phyloP scores from a whole-genome alignment of 1,284 basidiomycete genomes.

The Mycosarcoma mackinlayi region DNA sequence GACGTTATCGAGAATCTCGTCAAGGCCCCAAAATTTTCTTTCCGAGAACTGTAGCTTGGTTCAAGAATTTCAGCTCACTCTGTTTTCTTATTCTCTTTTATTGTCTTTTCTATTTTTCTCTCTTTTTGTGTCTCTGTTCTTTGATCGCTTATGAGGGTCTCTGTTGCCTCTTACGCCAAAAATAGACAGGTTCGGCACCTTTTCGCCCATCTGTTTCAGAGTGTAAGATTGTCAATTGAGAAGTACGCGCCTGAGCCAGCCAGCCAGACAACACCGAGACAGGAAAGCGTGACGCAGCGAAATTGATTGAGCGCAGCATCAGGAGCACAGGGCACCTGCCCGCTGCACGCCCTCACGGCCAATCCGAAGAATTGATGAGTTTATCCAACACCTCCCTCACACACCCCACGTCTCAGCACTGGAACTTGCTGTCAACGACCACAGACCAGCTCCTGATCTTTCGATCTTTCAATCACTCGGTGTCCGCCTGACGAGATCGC shows the following conservation, averaged over 20 bases:
- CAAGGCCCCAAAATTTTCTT: conserved; percentile 21
- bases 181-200: background rate
- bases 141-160: background rate
- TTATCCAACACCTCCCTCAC: conserved; percentile 9
- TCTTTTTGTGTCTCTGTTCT: background rate
- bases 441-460: too few species aligned
- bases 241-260: conserved; percentile 23
- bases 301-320: conserved; percentile 1
- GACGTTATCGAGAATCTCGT: background rate
- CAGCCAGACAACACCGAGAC: conserved; percentile 19
- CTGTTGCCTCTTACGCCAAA: too few species aligned
- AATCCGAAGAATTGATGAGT: conserved; percentile 19
- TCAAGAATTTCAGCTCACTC: background rate
- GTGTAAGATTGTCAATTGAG: background rate
- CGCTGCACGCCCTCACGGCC: conserved; percentile 5
- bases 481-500: too few species aligned
- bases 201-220: background rate
- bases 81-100: background rate
- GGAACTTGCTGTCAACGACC: too few species aligned
- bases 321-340: conserved; percentile 5
- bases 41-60: too few species aligned
- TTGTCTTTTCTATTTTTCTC: background rate
- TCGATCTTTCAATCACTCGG: too few species aligned
- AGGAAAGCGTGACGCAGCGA: conserved; percentile 18
- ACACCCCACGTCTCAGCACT: too few species aligned